Conservation (phyloP, 805 yeast genomes). For the Kodamaea restingae region DNA sequence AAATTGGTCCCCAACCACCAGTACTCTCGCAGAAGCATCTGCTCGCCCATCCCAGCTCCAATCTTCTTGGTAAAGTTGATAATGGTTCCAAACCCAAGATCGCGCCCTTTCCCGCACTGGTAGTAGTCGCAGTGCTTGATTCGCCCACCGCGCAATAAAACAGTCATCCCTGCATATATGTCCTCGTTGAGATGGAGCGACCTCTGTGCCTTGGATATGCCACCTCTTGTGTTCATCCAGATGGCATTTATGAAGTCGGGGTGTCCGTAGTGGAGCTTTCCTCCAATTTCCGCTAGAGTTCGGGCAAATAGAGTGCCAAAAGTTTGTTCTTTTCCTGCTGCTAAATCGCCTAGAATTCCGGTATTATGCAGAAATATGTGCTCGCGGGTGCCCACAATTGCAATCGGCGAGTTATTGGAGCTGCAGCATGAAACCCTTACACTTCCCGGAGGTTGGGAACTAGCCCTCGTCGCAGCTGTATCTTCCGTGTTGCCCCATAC, state of each 20-base stretch:
- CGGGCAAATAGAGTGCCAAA: constrained; percentile 94
- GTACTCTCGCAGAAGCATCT: constrained; percentile 85
- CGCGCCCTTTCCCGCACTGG: constrained; percentile 97
- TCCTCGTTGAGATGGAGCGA: constrained; percentile 93
- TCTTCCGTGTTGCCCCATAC: too few species aligned
- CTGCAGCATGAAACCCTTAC: too few species aligned
- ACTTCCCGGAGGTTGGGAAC: too few species aligned
- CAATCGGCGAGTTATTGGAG: constrained; percentile 60
- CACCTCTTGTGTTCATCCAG: constrained; percentile 94
- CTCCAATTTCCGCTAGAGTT: constrained; percentile 90
- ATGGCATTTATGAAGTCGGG: constrained; percentile 91
- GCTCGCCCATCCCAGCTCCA: constrained; percentile 99
- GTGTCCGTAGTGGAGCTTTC: constrained; percentile 92
- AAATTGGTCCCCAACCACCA: constrained; percentile 85
- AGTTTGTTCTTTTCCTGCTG: constrained; percentile 96
- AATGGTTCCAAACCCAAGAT: constrained; percentile 88
- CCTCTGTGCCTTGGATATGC: constrained; percentile 90
- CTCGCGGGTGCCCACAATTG: constrained; percentile 93
- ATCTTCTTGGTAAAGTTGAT: constrained; percentile 91
- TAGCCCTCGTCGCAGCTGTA: too few species aligned
- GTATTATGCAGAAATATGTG: constrained; percentile 90
- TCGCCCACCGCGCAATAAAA: constrained; percentile 83
- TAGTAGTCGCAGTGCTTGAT: constrained; percentile 93
- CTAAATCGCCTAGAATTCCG: constrained; percentile 92
- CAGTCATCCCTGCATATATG: constrained; percentile 93